Conservation (phyloP, 1,139 yeast species). For the Yamadazyma dendronema region DNA sequence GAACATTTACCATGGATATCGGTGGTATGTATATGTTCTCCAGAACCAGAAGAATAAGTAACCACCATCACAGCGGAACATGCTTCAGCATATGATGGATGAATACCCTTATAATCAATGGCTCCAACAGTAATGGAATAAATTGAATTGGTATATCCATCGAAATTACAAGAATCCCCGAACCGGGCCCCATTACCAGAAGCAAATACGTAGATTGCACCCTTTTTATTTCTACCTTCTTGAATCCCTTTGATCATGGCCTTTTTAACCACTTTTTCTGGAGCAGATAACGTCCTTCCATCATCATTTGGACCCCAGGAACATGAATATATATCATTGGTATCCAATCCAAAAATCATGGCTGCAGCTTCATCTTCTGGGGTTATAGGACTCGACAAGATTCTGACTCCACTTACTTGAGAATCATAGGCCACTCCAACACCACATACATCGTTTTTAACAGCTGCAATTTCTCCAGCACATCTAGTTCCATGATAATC, state of each 20-base stretch:
- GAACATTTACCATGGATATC: constrained; percentile 77
- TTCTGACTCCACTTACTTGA: constrained; percentile 86
- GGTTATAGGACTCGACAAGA: constrained; percentile 75
- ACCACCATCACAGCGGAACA: constrained; percentile 97
- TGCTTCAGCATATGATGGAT: constrained; percentile 87
- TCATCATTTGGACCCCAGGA: constrained; percentile 99
- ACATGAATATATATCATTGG: constrained; percentile 91
- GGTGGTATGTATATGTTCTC: constrained; percentile 88
- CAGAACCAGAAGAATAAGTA: constrained; percentile 89
- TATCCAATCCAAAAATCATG: constrained; percentile 71
- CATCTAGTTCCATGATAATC: constrained; percentile 98
- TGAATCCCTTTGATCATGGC: constrained; percentile 84
- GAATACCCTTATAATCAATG: constrained; percentile 78
- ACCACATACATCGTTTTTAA: constrained; percentile 85
- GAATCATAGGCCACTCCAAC: constrained; percentile 90
- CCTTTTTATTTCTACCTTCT: constrained; percentile 79
- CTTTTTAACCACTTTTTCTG: constrained; percentile 71
- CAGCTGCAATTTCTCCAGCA: constrained; percentile 96
- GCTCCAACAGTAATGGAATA: constrained; percentile 96
- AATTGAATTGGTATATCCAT: constrained; percentile 95
- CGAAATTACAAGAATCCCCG: constrained; percentile 93
- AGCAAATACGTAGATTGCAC: constrained; percentile 92
- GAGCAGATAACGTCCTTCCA: constrained; percentile 83
- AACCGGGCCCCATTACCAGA: constrained; percentile 88
- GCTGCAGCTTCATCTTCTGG: constrained; percentile 92